A percentile compares a stretch with the other conserved stretches of the same genome.
phyloP scores from a whole-genome alignment of 1,284 basidiomycete genomes.

The Vanrija sp. region DNA sequence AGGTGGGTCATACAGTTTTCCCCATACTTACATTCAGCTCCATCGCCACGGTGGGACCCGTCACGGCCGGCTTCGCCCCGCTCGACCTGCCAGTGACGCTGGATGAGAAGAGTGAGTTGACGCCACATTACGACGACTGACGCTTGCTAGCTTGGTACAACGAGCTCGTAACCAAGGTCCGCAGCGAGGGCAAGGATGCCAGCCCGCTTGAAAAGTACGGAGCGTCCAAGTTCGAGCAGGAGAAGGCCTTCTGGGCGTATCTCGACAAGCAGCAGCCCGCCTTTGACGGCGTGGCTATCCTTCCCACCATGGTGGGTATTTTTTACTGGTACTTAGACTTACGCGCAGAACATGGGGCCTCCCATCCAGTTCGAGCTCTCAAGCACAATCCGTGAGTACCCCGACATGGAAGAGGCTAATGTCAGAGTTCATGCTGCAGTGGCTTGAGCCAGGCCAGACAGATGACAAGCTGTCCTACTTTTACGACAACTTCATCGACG shows the following conservation, averaged over 20 bases:
- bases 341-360: background rate
- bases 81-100: too few relatives aligned
- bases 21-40: too few relatives aligned
- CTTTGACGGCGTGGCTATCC: slow-evolving; percentile 13
- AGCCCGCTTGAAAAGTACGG: slow-evolving; percentile 3
- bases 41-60: too few relatives aligned
- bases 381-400: slow-evolving; percentile 20
- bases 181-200: slow-evolving; percentile 24
- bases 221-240: slow-evolving; percentile 26
- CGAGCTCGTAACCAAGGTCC: slow-evolving; percentile 46
- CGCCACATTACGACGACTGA: too few relatives aligned
- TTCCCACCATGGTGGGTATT: slow-evolving; percentile 45
- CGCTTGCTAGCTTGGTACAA: slow-evolving; percentile 60
- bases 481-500: slow-evolving; percentile 9
- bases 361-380: slow-evolving; percentile 4
- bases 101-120: slow-evolving; percentile 2
- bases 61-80: too few relatives aligned
- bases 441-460: background rate
- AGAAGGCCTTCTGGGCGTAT: slow-evolving; percentile 35
- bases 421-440: background rate
- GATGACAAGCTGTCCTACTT: slow-evolving; percentile 9
- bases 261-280: background rate
- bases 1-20: too few relatives aligned
- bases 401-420: background rate
- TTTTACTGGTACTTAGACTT: background rate